Base-by-base conservation (phyloP, 352 stramenopile species). In the Elongisporangium senticosum region DNA sequence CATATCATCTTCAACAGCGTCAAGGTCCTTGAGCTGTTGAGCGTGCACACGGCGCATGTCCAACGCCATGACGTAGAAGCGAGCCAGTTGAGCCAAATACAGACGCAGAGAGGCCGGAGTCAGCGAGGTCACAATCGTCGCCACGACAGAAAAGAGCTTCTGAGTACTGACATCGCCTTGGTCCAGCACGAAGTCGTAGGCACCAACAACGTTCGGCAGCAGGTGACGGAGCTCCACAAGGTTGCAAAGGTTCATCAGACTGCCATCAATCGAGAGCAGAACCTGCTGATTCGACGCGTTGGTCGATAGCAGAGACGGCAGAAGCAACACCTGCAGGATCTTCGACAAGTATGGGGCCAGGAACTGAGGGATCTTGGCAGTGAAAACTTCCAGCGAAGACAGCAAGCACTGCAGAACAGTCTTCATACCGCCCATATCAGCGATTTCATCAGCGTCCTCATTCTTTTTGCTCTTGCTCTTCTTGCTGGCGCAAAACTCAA, bases 281-380 rank as follows among this genome's bases (percentile, higher is more conserved):
- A 87, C 64, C 58, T 67, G 57, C 8, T 61, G 56, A 49, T 73
- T 78, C 13, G 61, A 52, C 4, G 62, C 58, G 6, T 49, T 61
- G 15, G 58, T 61, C 20, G 70, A 72, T 4, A 87, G 54, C 21
- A 87, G 58, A 14, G 72, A 64, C 13, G 83, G 84, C 47, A 77
- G 61, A 56, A 93, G 56, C 22, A 95, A 66, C 14, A 76, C 71
- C n/a, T 81, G 65, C 13, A 91, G 55, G 40, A 88, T 84, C 52
- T 66, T 64, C 20, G 77, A 66, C 55, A 95, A 62, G 68, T 95
- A 93, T 47, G 83, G 80, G 8, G 75, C 82, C 19, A 95, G 58
- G 56, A 95, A 95, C 65, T 90, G 81, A 21, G 84, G 69, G 55
- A 95, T 89, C 59, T 89, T 88, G 57, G 87, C 77, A 0, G 84